A percentile compares a stretch with the other conserved stretches of the same genome.
Conservation (phyloP, 164 flowering plant species). For the Hamamelis virginiana region DNA sequence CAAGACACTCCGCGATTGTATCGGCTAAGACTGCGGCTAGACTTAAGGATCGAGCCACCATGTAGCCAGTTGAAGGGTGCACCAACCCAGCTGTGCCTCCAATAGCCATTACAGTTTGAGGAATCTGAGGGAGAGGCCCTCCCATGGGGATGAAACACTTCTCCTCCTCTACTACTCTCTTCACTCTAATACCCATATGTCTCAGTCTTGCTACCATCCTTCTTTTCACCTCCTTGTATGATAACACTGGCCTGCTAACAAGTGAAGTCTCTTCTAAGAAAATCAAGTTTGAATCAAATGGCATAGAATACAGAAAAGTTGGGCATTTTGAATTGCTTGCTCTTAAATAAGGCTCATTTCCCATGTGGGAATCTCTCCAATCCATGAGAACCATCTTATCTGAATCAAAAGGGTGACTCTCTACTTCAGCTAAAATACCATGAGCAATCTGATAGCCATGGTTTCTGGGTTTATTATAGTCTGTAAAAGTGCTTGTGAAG, state of each 20-base stretch:
- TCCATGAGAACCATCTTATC: constrained; percentile 85
- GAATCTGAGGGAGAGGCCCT: constrained; percentile 73
- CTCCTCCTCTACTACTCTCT: constrained; percentile 62
- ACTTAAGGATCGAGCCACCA: constrained; percentile 55
- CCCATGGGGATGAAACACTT: constrained; percentile 90
- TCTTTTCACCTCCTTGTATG: constrained; percentile 55
- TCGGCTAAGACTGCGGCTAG: constrained; percentile 46
- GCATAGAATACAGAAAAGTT: constrained; percentile 81
- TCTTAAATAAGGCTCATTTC: constrained; percentile 59
- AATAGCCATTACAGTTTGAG: constrained; percentile 56
- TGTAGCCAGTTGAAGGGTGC: constrained; percentile 76
- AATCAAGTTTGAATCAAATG: constrained; percentile 48
- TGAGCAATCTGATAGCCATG: constrained; percentile 77
- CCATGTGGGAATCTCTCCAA: constrained; percentile 77
- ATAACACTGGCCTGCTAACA: constrained; percentile 60
- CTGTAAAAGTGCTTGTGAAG: constrained; percentile 42
- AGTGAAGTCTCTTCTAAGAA: constrained; percentile 81
- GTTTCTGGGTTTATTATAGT: constrained; percentile 53
- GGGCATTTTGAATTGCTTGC: constrained; percentile 43
- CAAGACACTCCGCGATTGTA: constrained; percentile 62
- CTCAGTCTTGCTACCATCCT: constrained; percentile 79
- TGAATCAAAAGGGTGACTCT: constrained; percentile 67
- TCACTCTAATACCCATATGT: constrained; percentile 69
- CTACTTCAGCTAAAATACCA: constrained; percentile 73
- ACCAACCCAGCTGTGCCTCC: constrained; percentile 74